phyloP scores from a whole-genome alignment of 2,329 filamentous ascomycete genomes.

The Zasmidium citrigriseum region DNA sequence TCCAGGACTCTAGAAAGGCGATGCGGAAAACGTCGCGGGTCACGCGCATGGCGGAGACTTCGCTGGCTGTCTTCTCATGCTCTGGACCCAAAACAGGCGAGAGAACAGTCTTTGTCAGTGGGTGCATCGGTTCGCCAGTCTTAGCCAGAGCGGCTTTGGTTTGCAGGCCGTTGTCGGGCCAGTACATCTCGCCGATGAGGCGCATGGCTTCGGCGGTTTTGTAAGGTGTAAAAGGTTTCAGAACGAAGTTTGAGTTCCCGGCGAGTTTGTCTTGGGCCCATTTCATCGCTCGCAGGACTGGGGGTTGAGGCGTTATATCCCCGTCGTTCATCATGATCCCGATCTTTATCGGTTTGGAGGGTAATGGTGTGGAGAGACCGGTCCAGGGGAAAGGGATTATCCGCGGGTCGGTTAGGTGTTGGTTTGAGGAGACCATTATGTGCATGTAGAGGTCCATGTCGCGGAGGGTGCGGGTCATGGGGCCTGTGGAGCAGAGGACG shows the following conservation, averaged over 20 bases:
- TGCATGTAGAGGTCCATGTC: conserved; percentile 20
- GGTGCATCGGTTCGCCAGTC: conserved; percentile 17
- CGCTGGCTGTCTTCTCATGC: conserved; percentile 17
- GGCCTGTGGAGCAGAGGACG: conserved; percentile 19
- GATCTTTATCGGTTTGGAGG: conserved; percentile 11
- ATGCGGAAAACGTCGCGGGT: conserved; percentile 16
- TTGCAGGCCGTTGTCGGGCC: conserved; percentile 14
- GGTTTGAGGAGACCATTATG: conserved; percentile 8
- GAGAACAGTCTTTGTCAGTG: conserved; percentile 17
- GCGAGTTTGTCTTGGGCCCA: conserved; percentile 12
- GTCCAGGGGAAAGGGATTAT: conserved; percentile 21
- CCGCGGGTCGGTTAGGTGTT: conserved; percentile 18
- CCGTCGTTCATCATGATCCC: conserved; percentile 20
- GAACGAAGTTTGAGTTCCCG: conserved; percentile 5
- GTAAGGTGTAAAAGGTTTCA: conserved; percentile 20
- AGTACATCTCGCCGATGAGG: conserved; percentile 17
- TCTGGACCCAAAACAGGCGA: conserved; percentile 12
- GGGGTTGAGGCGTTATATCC: conserved; percentile 20
- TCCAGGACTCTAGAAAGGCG: conserved; percentile 19
- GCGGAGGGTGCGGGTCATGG: conserved; percentile 16
- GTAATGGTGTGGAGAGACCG: conserved; percentile 11
- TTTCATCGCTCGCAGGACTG: conserved; percentile 12
- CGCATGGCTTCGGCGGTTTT: conserved; percentile 12
- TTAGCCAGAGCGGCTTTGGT: conserved; percentile 7
- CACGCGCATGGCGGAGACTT: conserved; percentile 13